A percentile compares a stretch with the other conserved stretches of the same genome.
Conservation (phyloP, 106 monocot species). For the Chionographis japonica region DNA sequence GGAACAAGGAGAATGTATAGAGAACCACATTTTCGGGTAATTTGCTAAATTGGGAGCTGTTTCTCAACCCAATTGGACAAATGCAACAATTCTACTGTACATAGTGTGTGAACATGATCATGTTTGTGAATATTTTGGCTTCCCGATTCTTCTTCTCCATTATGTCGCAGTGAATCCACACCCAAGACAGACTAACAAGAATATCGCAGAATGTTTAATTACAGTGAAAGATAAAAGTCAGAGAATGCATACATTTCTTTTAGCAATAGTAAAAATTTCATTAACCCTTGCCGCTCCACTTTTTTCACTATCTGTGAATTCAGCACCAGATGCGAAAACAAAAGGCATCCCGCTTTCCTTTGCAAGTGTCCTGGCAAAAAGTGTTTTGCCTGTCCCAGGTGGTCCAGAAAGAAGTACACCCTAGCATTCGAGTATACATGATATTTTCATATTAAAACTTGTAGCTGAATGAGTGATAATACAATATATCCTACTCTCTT, state of each 20-base stretch:
- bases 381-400: constrained; percentile 90
- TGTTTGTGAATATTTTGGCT: too few species aligned
- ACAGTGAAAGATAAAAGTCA: neutral
- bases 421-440: constrained; percentile 22
- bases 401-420: constrained; percentile 85
- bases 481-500: neutral
- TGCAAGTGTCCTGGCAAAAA: constrained; percentile 82
- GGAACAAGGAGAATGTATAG: too few species aligned
- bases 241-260: constrained; percentile 70
- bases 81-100: too few species aligned
- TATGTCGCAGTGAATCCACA: too few species aligned
- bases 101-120: too few species aligned
- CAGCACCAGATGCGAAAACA: constrained; percentile 92
- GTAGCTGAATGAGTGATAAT: neutral
- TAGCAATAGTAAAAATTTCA: constrained; percentile 75
- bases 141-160: too few species aligned
- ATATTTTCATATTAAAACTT: neutral
- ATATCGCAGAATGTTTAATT: neutral
- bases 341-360: constrained; percentile 93
- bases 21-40: too few species aligned
- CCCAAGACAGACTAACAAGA: too few species aligned
- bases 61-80: too few species aligned
- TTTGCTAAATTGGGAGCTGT: too few species aligned
- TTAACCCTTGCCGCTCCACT: constrained; percentile 91
- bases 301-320: constrained; percentile 87